Evolutionary conservation across 331 rosid species (phyloP), one percentile per base, ranked within the genome.

Genomic region (Malus hybrid): DNA sequence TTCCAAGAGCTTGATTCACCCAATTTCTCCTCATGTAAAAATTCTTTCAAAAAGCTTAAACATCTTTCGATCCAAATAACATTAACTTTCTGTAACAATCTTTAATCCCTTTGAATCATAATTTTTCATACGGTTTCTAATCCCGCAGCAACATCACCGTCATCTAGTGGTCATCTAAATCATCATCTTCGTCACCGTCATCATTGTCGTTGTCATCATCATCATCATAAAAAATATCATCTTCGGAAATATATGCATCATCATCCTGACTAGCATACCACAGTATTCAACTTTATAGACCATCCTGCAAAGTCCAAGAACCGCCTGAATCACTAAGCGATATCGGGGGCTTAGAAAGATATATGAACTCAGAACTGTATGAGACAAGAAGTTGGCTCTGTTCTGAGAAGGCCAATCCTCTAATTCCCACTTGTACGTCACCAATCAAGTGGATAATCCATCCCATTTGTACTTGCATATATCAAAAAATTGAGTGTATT

Each of bases 391-490:
- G 92, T 85, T 93, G 97, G 44, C 93, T 89, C 73, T 85, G 86
- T 83, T 93, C 98, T 63, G 97, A 93, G 81, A 87, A 93, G 71
- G 93, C 96, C 93, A 93, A 78, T 79, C 98, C 96, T 44, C 97
- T 93, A 83, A 93, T 91, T 70, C 92, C 97, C 77, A 88, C 96
- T 6, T 60, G 75, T 11, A 71, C 80, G 32, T 86, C 67, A 27
- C 85, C 85, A 84, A 85, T 88, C 88, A 93, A 86, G 73, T 89
- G 85, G 86, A 69, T 24, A 96, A 87, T n/a, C 92, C 97, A 20
- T 85, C 89, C 92, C 92, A 86, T 70, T 80, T 85, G 72, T 80
- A 86, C 65, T 83, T 93, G 78, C 97, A 93, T 69, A 93, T 88
- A 81, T 93, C 93, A 85, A 82, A 93, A 70, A 93, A 83, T 55